Base-by-base conservation (phyloP, 805 yeast genomes). In the Jamesozyma lodderae region DNA sequence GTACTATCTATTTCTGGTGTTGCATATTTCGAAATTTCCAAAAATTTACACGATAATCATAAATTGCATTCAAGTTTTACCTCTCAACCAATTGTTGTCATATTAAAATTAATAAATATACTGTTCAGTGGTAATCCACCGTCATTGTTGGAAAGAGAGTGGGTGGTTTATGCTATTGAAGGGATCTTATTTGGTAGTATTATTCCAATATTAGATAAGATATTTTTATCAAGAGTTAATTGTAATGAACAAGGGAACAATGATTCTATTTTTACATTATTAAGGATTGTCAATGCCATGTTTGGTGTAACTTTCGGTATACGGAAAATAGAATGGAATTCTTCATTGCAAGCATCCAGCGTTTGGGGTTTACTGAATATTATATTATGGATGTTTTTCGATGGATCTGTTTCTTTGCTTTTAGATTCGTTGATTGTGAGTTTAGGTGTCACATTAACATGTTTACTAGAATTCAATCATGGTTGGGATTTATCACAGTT, bases 281-380 rank as follows among this genome's bases (percentile, higher is more conserved):
- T 55, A 19, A 51, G 46, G 34, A 45, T 46, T 40, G 44, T 45
- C 15, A 72, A 80, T 40, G 80, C 85, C 3, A 70, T 81, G 48
- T 60, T 81, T 31, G 94, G 94, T 3, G 72, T 82, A 25, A 69
- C 78, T 4, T 81, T 77, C 51, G 86, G 85, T 18, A 69, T 82
- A 24, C 69, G 83, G 47, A 77, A 74, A 45, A 65, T 79, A 27
- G 80, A 78, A 48, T 81, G 90, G 90, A 60, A 69, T 35, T 71
- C 81, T 0, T 69, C 77, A 15, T 59, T 76, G 31, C 87, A 82
- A 50, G 79, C 81, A 10, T 69, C 81, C 3, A 60, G 73, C 31
- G 67, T 78, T 4, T 80, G 85, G 81, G 64, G 75, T 10, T 57
- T 75, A 17, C 61, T 79, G 38, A 79, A 78, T 57, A 72, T 81